A percentile compares a stretch with the other conserved stretches of the same genome.
Evolutionary conservation across 805 yeast species (phyloP).

Genomic region (Ogataea salicorniae): DNA sequence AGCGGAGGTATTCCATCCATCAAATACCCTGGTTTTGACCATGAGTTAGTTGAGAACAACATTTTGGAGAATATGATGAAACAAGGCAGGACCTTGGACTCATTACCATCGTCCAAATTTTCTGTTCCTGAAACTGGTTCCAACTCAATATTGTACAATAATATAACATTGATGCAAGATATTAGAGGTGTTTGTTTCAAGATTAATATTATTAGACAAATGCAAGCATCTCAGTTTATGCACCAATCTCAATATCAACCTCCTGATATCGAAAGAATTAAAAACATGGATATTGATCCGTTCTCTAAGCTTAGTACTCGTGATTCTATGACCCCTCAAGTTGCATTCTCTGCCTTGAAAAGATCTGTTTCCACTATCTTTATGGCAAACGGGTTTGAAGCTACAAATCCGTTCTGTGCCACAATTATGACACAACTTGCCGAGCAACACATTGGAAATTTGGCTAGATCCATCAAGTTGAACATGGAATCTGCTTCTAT

Average conservation of each 20-base stretch:
- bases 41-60: conserved; percentile 41
- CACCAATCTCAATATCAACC: conserved; percentile 70
- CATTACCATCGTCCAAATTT: conserved; percentile 36
- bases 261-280: conserved; percentile 57
- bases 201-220: conserved; percentile 78
- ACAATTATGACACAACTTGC: conserved; percentile 80
- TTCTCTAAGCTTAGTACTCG: conserved; percentile 69
- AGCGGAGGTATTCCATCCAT: conserved; percentile 74
- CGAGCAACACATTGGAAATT: conserved; percentile 68
- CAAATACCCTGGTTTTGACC: conserved; percentile 43
- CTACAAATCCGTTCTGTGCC: conserved; percentile 71
- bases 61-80: conserved; percentile 34
- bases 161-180: conserved; percentile 78
- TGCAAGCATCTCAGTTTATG: conserved; percentile 77
- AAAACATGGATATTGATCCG: conserved; percentile 71
- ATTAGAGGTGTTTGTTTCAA: conserved; percentile 85
- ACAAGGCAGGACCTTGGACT: conserved; percentile 28
- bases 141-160: conserved; percentile 53
- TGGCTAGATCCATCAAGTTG: conserved; percentile 63
- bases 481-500: conserved; percentile 62
- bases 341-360: conserved; percentile 62
- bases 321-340: conserved; percentile 52
- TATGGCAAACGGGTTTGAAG: conserved; percentile 91
- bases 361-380: conserved; percentile 71
- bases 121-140: conserved; percentile 50